These are phyloP conservation scores for Pseudogymnoascus sp. DNA, from an alignment of 2,329 filamentous ascomycete species.

Conservation along the genomic window DNA sequence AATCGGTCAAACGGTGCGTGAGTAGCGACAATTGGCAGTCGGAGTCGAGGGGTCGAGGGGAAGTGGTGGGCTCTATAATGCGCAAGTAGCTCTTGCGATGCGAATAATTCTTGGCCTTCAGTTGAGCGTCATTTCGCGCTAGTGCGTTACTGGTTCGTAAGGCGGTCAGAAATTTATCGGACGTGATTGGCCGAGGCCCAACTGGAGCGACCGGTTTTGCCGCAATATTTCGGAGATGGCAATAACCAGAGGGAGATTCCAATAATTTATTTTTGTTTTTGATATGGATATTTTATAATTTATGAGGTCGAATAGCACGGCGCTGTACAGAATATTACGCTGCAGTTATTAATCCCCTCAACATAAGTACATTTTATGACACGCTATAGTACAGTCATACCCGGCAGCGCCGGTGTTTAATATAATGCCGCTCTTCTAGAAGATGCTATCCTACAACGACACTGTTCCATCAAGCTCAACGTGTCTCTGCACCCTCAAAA, in stretches of 20 bases:
- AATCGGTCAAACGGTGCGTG: neutral
- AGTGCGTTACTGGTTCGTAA: slow-evolving; percentile 2
- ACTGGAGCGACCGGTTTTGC: neutral
- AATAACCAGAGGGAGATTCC: neutral
- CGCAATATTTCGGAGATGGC: slow-evolving; percentile 5
- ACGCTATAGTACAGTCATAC: slow-evolving; percentile 6
- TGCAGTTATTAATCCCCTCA: neutral
- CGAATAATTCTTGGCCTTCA: slow-evolving; percentile 10
- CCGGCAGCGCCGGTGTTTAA: neutral
- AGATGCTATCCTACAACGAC: neutral
- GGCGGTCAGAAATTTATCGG: slow-evolving; percentile 6
- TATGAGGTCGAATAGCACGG: neutral
- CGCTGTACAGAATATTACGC: neutral
- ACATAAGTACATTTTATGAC: neutral
- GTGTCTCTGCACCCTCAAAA: neutral
- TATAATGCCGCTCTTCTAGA: neutral
- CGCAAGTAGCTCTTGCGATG: neutral
- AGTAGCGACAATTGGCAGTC: slow-evolving; percentile 2
- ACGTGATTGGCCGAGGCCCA: neutral
- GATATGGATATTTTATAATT: neutral
- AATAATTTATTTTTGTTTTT: neutral
- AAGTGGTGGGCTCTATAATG: slow-evolving; percentile 1
- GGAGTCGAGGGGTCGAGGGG: neutral
- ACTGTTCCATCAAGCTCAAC: neutral
- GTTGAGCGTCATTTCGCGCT: slow-evolving; percentile 9